phyloP scores from a whole-genome alignment of 495 filamentous ascomycete species.

The Neurospora sp. region DNA sequence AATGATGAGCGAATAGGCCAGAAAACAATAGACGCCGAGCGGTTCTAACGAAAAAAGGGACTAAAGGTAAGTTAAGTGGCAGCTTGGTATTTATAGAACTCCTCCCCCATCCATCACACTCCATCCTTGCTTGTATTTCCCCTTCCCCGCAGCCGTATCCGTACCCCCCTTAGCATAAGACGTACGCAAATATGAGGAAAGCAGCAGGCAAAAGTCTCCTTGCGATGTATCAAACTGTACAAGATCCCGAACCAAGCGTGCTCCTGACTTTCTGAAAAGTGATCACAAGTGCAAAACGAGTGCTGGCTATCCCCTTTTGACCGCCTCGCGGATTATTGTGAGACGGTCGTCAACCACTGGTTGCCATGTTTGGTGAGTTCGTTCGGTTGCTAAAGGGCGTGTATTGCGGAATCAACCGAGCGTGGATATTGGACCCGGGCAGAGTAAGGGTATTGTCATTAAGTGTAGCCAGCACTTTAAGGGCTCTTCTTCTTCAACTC shows the following conservation, averaged over 20 bases:
- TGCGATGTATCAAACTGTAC: constrained; percentile 41
- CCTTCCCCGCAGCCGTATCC: background rate
- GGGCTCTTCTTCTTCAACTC: constrained; percentile 85
- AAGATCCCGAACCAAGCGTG: constrained; percentile 37
- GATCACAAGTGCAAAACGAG: constrained; percentile 27
- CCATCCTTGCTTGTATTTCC: background rate
- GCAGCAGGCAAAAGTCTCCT: constrained; percentile 22
- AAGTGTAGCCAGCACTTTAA: constrained; percentile 39
- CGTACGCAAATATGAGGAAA: constrained; percentile 8
- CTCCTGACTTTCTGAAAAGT: constrained; percentile 39
- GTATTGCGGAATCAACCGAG: constrained; percentile 38
- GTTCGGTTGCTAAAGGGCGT: constrained; percentile 38
- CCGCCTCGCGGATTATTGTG: constrained; percentile 23
- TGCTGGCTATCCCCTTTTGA: constrained; percentile 15
- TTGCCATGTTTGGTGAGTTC: constrained; percentile 30
- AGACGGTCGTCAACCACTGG: constrained; percentile 28
- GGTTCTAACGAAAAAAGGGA: background rate
- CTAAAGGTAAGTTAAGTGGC: background rate
- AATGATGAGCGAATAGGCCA: background rate
- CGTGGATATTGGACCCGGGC: constrained; percentile 23
- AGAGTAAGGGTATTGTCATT: constrained; percentile 15
- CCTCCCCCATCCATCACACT: background rate
- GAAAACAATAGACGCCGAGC: background rate
- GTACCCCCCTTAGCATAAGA: background rate
- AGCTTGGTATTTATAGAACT: background rate